Evolutionary conservation across 768 basidiomycete species (phyloP).

Genomic region (Favolaschia claudopus): DNA sequence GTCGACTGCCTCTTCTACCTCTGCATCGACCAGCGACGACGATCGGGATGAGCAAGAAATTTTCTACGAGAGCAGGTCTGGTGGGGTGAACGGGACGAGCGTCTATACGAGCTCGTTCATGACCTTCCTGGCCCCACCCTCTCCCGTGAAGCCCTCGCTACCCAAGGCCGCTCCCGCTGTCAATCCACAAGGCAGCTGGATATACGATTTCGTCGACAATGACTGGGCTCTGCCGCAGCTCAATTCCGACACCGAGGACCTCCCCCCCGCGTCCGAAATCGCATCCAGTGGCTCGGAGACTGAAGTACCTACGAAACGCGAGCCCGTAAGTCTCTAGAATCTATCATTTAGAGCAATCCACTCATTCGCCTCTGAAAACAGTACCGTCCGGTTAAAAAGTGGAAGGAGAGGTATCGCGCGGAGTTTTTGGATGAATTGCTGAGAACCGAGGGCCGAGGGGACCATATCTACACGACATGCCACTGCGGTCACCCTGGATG

Average conservation of each 20-base stretch:
- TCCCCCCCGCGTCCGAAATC: no score
- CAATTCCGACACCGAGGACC: no score
- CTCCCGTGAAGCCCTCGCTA: no score
- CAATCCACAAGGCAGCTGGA: no score
- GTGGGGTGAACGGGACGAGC: no score
- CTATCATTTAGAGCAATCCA: background rate
- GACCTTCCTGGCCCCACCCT: no score
- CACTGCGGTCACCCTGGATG: background rate
- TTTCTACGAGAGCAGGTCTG: no score
- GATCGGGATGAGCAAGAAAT: no score
- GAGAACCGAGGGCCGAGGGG: background rate
- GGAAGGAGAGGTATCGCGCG: background rate
- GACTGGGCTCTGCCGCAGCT: background rate
- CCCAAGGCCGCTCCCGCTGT: no score
- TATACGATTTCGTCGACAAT: conserved; percentile 10
- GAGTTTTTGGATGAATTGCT: background rate
- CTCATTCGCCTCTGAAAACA: background rate
- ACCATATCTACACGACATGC: background rate
- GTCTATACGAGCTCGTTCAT: no score
- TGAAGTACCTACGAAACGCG: background rate
- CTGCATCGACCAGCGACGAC: no score
- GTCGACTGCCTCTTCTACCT: no score
- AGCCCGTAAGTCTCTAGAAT: background rate
- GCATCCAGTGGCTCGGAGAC: background rate
- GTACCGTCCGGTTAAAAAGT: background rate